Conservation (phyloP, 225 moss, liverwort and hornwort species). For the Ulota crispa region DNA sequence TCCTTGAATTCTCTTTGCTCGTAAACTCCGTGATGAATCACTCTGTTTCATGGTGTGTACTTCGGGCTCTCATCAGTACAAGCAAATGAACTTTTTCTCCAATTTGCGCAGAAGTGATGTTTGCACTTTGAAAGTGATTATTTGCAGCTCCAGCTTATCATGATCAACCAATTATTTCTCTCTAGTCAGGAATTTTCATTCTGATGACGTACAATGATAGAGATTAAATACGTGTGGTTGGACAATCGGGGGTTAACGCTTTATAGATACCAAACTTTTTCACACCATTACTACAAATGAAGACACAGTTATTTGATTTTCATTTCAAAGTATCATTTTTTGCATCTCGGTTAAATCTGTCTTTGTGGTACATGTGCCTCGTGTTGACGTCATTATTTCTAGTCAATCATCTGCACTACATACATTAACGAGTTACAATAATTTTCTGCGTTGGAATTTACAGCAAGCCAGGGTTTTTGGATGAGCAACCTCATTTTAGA, state of each 20-base stretch:
- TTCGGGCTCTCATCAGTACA: background rate
- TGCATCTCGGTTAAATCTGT: background rate
- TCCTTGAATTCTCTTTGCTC: background rate
- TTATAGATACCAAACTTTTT: background rate
- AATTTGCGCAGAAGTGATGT: background rate
- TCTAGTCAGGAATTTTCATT: background rate
- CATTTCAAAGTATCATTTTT: background rate
- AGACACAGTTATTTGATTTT: background rate
- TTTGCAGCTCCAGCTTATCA: background rate
- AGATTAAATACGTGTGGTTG: background rate
- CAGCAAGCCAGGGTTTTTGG: background rate
- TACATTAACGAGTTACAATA: background rate
- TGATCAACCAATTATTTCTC: background rate
- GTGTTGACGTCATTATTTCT: background rate
- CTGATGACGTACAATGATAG: background rate
- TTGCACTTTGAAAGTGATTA: background rate
- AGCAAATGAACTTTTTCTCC: background rate
- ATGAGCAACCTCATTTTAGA: background rate
- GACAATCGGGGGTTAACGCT: background rate
- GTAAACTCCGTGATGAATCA: background rate
- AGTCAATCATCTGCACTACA: background rate
- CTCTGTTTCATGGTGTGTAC: background rate
- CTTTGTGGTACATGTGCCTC: background rate
- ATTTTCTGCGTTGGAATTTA: background rate
- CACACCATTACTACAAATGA: background rate